These are phyloP conservation scores for Leccinum sublutescens DNA, from an alignment of 768 basidiomycete genomes.

Conservation along the genomic window DNA sequence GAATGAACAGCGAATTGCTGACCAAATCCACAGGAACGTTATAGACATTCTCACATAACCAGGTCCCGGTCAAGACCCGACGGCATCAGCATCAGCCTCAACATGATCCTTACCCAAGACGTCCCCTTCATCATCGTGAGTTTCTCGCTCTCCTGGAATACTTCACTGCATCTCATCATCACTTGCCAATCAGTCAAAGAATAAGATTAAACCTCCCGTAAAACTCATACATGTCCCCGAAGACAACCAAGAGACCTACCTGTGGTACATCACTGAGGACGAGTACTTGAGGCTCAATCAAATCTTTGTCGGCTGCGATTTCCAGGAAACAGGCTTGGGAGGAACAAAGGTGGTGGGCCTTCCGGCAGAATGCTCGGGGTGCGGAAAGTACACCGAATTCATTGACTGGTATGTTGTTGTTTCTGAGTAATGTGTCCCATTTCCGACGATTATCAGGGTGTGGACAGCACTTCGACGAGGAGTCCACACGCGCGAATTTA, in stretches of 20 bases:
- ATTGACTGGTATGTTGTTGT: conserved; percentile 8
- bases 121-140: conserved; percentile 9
- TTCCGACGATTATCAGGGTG: conserved; percentile 1
- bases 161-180: background rate
- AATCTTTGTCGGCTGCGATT: conserved; percentile 12
- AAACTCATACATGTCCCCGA: background rate
- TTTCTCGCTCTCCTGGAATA: background rate
- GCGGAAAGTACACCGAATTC: conserved; percentile 19
- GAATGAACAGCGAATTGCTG: no score
- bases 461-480: conserved; percentile 18
- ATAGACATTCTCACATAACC: no score
- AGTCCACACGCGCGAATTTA: conserved; percentile 18
- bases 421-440: background rate
- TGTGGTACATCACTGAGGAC: conserved; percentile 20
- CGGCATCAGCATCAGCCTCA: background rate
- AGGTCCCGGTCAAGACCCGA: no score
- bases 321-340: conserved; percentile 14
- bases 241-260: background rate
- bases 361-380: conserved; percentile 6
- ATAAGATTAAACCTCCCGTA: conserved; percentile 11
- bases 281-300: conserved; percentile 17
- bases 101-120: conserved; percentile 4
- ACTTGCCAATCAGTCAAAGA: background rate
- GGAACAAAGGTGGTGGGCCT: conserved; percentile 16
- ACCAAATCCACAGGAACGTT: no score